These are phyloP conservation scores for Aspergillus sojae DNA, from an alignment of 2,329 filamentous ascomycete species.

Conservation along the genomic window DNA sequence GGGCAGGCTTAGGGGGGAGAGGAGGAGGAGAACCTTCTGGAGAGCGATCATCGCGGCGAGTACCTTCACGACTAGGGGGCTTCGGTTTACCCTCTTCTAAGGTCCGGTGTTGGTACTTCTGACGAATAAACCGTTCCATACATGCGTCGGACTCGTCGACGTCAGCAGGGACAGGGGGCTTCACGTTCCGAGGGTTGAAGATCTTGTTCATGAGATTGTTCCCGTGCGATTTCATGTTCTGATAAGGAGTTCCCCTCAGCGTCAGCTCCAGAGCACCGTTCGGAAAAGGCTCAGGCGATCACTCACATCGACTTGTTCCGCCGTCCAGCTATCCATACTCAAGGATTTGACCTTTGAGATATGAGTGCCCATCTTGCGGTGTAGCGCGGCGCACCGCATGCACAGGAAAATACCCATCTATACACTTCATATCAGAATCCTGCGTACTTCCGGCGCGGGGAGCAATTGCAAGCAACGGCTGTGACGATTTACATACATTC, in stretches of 20 bases:
- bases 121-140: constrained; percentile 92
- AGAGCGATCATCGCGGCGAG: constrained; percentile 57
- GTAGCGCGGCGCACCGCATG: constrained; percentile 93
- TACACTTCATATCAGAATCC: constrained; percentile 2
- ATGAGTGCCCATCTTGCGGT: constrained; percentile 95
- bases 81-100: constrained; percentile 52
- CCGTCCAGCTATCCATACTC: constrained; percentile 97
- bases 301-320: constrained; percentile 91
- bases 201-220: constrained; percentile 83
- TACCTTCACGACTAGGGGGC: constrained; percentile 55
- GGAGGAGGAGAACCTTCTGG: constrained; percentile 60
- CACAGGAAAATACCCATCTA: constrained; percentile 94
- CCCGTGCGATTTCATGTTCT: constrained; percentile 94
- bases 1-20: constrained; percentile 62
- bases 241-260: background rate
- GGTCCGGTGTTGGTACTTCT: constrained; percentile 80
- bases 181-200: constrained; percentile 84
- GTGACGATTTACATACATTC: constrained; percentile 67
- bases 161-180: constrained; percentile 83
- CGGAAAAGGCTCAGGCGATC: background rate
- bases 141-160: constrained; percentile 89
- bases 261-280: background rate
- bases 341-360: constrained; percentile 98
- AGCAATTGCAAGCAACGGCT: background rate
- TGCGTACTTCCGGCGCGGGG: background rate